Base-by-base conservation (phyloP, 2,329 filamentous ascomycete genomes). In the Colletotrichum echinochloae region DNA sequence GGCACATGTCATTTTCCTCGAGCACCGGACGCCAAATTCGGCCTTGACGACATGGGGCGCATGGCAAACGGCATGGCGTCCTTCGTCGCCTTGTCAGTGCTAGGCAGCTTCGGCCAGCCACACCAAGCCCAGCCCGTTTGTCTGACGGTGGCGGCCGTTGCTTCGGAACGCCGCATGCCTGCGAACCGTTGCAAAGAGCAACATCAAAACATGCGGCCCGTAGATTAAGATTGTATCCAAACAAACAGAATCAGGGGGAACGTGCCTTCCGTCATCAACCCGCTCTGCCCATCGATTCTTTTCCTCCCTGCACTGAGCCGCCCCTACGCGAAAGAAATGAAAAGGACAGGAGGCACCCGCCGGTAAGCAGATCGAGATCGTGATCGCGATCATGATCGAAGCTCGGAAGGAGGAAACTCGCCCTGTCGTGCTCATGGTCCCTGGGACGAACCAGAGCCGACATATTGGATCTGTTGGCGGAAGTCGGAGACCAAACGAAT, bases 241-340 rank as follows among this genome's bases (percentile, higher is more conserved):
- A 70, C 67, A 70, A 67, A 70, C 46, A 67, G 30, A 59, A 28
- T 48, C 64, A 57, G 54, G 48, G 35, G 64, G 67, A 70, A 70
- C 64, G 67, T 57, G 44, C 57, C 62, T 54, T 67, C 35, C 67
- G 57, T 70, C 67, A 70, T 70, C 30, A 52, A 26, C 52, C 48
- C 26, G 26, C 37, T 57, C 20, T 41, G n/a, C 14, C 33, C 41
- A 52, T 48, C 52, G n/a, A 26, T 20, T 30, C 59, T 49, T 67
- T 66, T 26, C 20, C 20, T 41, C n/a, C 39, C 48, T 41, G 39
- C 30, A 66, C 62, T 26, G 35, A 51, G 46, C 16, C 6, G 20
- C 3, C 46, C 16, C n/a, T n/a, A n/a, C 2, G 8, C 16, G 6
- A 41, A 46, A 44, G 28, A 28, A 48, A 18, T 14, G 20, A 14